Evolutionary conservation across 2,329 filamentous ascomycete genomes (phyloP).

Genomic region (Bisporella sp.): DNA sequence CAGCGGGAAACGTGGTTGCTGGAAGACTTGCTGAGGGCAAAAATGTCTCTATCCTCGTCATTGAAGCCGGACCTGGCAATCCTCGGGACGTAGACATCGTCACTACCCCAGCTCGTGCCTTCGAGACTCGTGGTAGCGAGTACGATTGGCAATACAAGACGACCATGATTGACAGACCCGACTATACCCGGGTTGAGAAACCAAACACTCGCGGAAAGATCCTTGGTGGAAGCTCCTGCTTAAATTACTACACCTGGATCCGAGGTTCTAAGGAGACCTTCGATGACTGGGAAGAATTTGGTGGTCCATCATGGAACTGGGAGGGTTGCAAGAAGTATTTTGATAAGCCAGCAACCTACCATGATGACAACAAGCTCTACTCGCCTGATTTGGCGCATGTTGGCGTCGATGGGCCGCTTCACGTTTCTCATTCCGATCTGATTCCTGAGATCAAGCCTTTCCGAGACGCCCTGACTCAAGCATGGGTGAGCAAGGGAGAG

Average conservation of each 20-base stretch:
- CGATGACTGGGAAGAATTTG: conserved; percentile 40
- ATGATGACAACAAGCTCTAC: conserved; percentile 44
- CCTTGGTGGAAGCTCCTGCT: conserved; percentile 44
- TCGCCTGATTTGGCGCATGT: conserved; percentile 41
- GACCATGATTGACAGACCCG: conserved; percentile 49
- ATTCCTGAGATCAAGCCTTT: conserved; percentile 45
- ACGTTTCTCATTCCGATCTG: conserved; percentile 47
- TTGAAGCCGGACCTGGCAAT: conserved; percentile 42
- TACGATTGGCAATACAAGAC: conserved; percentile 57
- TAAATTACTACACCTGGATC: conserved; percentile 60
- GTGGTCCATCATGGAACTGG: conserved; percentile 48
- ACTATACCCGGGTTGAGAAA: conserved; percentile 56
- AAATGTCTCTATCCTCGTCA: conserved; percentile 37
- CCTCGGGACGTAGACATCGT: conserved; percentile 43
- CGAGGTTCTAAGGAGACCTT: conserved; percentile 51
- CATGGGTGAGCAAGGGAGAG: conserved; percentile 47
- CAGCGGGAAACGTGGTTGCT: conserved; percentile 41
- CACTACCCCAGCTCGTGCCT: conserved; percentile 44
- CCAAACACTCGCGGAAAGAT: conserved; percentile 43
- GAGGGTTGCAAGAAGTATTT: conserved; percentile 43
- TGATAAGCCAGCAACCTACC: conserved; percentile 47
- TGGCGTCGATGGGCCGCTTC: conserved; percentile 43
- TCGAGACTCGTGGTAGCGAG: conserved; percentile 46
- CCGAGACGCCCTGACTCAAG: conserved; percentile 40
- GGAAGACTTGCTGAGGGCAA: conserved; percentile 44